Percentiles rank a stretch among this genome's conserved stretches.
Conservation (phyloP, 441 rosid genomes). For the Gossypium aridum region DNA sequence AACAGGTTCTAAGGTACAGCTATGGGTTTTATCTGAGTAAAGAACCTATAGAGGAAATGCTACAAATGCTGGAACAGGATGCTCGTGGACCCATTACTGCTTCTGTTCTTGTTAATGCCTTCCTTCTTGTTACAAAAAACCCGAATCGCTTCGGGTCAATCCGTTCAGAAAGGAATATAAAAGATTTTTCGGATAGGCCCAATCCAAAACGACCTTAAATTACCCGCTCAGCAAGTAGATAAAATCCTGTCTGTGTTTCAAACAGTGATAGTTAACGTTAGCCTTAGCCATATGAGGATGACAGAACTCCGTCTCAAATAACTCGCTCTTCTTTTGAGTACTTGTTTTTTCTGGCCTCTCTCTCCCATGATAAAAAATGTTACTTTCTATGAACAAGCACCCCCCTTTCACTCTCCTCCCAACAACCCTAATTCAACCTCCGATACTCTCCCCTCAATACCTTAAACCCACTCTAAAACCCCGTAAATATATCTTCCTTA, state of each 20-base stretch:
- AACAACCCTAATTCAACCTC: slow-evolving; percentile 28
- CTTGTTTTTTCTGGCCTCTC: background rate
- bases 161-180: no score
- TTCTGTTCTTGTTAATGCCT: no score
- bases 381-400: slow-evolving; percentile 30
- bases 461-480: slow-evolving; percentile 21
- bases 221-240: background rate
- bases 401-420: slow-evolving; percentile 24
- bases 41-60: no score
- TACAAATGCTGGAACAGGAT: no score
- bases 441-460: slow-evolving; percentile 17
- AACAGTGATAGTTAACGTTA: background rate
- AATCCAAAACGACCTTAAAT: no score
- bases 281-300: slow-evolving; percentile 3
- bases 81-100: no score
- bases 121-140: no score
- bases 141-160: no score
- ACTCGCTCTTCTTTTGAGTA: no score
- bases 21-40: no score
- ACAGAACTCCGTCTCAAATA: background rate
- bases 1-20: no score
- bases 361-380: slow-evolving; percentile 34
- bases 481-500: slow-evolving; percentile 9
- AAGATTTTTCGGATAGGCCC: no score
- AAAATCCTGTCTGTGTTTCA: background rate